These are phyloP conservation scores for Biscogniauxia mediterranea DNA, from an alignment of 2,329 filamentous ascomycete genomes.

Conservation along the genomic window DNA sequence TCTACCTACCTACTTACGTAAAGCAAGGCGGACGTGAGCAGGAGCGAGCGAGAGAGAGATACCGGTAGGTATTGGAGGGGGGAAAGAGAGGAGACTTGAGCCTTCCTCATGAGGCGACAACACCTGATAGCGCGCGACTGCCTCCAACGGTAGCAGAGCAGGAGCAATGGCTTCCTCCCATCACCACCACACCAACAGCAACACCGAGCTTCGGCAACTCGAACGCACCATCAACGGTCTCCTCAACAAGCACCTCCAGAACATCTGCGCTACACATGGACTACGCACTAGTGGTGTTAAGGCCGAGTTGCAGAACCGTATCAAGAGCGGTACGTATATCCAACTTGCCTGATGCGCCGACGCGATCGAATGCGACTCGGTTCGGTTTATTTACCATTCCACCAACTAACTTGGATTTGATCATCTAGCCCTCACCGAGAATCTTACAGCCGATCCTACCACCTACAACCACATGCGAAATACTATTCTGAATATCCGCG, in stretches of 20 bases:
- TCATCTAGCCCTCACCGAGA: conserved; percentile 24
- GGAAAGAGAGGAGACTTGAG: conserved; percentile 6
- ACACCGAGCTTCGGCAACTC: conserved; percentile 44
- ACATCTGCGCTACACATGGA: conserved; percentile 72
- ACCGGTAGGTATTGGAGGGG: neutral
- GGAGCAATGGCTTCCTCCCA: conserved; percentile 24
- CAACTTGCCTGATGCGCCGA: neutral
- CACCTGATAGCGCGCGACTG: conserved; percentile 20
- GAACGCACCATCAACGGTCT: conserved; percentile 45
- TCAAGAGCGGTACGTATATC: conserved; percentile 68
- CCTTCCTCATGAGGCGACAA: conserved; percentile 30
- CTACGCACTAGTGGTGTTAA: conserved; percentile 83
- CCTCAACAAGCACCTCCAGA: conserved; percentile 66
- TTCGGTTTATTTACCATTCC: neutral
- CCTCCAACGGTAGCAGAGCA: conserved; percentile 22
- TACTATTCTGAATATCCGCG: conserved; percentile 13
- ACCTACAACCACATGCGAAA: conserved; percentile 15
- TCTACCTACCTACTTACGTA: too few relatives aligned
- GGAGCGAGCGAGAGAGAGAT: neutral
- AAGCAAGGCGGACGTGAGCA: neutral
- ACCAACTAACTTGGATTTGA: conserved; percentile 1
- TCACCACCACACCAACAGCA: neutral
- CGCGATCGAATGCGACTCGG: neutral
- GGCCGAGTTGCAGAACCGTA: conserved; percentile 73
- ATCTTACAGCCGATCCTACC: conserved; percentile 11